These are phyloP conservation scores for Eutrema salsugineum DNA, from an alignment of 441 rosid species.

Conservation along the genomic window DNA sequence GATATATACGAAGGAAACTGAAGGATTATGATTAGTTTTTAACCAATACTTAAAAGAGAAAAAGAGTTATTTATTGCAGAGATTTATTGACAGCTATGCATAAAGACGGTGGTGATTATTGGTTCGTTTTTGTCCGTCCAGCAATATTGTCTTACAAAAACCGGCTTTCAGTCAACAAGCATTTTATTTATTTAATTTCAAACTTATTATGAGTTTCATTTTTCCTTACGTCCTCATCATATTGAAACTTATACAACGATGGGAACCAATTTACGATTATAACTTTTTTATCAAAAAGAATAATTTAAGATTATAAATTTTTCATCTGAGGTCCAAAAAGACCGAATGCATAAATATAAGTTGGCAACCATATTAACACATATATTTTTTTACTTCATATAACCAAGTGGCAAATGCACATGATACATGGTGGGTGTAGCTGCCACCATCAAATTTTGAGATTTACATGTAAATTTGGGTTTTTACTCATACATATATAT, in stretches of 20 bases:
- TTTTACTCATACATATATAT: no score
- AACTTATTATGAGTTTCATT: neutral
- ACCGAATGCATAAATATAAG: no score
- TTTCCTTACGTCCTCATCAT: neutral
- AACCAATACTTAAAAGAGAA: neutral
- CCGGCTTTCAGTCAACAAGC: constrained; percentile 29
- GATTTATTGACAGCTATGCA: constrained; percentile 33
- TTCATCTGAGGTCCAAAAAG: no score
- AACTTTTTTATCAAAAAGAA: no score
- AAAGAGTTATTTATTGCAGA: constrained; percentile 8
- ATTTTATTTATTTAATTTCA: neutral
- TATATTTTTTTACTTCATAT: no score
- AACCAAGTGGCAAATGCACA: no score
- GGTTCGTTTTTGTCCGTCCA: constrained; percentile 48
- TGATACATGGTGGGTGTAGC: no score
- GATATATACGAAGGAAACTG: constrained; percentile 28
- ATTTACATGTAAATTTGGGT: no score
- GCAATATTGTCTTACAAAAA: constrained; percentile 46
- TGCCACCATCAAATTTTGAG: no score
- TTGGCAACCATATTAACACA: no score
- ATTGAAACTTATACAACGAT: neutral
- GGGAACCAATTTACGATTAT: neutral
- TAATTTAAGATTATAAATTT: no score
- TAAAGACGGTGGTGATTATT: constrained; percentile 42
- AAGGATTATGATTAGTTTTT: constrained; percentile 7